These are phyloP conservation scores for Clitopilus passeckerianus DNA, from an alignment of 768 basidiomycete species.

Conservation along the genomic window DNA sequence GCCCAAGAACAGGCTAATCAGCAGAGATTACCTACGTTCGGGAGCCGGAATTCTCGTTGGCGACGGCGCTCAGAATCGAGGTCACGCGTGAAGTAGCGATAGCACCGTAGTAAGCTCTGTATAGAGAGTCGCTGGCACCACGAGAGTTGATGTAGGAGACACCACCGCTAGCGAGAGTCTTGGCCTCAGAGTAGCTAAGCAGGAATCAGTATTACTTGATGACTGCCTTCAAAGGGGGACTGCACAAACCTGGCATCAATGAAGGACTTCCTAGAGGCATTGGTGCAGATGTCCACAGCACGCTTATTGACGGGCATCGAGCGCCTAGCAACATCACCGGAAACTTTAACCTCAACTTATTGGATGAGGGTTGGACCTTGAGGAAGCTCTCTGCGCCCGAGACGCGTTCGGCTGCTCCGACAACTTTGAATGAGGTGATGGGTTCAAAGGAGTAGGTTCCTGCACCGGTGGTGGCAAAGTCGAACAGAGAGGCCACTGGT, in stretches of 20 bases:
- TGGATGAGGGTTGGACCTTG: constrained; percentile 19
- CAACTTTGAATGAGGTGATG: constrained; percentile 29
- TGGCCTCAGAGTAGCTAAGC: constrained; percentile 32
- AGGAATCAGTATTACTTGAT: background rate
- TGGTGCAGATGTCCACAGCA: constrained; percentile 32
- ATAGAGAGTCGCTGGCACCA: constrained; percentile 32
- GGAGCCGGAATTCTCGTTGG: constrained; percentile 30
- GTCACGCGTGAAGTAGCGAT: constrained; percentile 29
- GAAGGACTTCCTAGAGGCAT: constrained; percentile 26
- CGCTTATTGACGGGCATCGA: constrained; percentile 26
- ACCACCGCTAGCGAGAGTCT: constrained; percentile 27
- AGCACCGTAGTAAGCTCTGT: constrained; percentile 33
- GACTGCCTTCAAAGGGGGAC: background rate
- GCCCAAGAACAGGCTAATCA: background rate
- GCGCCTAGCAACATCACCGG: constrained; percentile 27
- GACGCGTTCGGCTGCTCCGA: constrained; percentile 14
- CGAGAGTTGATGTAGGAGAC: constrained; percentile 28
- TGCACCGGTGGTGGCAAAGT: constrained; percentile 34
- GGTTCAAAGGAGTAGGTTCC: constrained; percentile 37
- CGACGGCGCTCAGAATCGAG: constrained; percentile 31
- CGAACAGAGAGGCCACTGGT: constrained; percentile 34
- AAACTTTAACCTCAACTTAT: constrained; percentile 28
- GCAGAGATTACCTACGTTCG: constrained; percentile 26
- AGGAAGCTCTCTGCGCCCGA: constrained; percentile 15
- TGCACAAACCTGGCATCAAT: constrained; percentile 31